These are phyloP conservation scores for Xylariaceae sp. DNA, from an alignment of 2,329 filamentous ascomycete species.

Conservation along the genomic window DNA sequence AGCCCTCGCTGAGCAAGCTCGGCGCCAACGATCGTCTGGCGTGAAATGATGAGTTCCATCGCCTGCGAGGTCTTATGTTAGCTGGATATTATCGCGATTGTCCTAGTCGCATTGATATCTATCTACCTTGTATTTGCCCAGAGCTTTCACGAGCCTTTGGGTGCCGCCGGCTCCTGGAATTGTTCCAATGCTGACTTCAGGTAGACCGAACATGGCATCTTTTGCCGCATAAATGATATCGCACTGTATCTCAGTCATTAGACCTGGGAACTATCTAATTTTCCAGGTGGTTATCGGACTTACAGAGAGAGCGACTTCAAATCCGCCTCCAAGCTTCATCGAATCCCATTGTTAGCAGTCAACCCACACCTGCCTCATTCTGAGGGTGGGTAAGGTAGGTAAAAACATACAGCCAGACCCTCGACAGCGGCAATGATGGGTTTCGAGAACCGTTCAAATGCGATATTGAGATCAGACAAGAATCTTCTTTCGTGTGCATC, in stretches of 20 bases:
- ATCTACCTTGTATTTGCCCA: constrained; percentile 35
- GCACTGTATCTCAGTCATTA: constrained; percentile 25
- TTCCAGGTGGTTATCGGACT: constrained; percentile 5
- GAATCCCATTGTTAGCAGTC: not conserved
- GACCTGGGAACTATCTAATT: not conserved
- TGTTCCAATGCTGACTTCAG: constrained; percentile 88
- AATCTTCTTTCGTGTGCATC: constrained; percentile 29
- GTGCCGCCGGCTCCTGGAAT: constrained; percentile 88
- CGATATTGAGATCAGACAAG: constrained; percentile 39
- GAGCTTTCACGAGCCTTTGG: constrained; percentile 45
- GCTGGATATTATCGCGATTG: not conserved
- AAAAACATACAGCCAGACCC: constrained; percentile 43
- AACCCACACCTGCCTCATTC: not conserved
- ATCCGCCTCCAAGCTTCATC: constrained; percentile 44
- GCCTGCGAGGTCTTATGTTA: constrained; percentile 29
- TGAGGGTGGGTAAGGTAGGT: not conserved
- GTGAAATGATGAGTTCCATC: constrained; percentile 43
- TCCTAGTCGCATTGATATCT: not conserved
- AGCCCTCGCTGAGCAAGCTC: constrained; percentile 39
- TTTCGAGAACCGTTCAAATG: constrained; percentile 37
- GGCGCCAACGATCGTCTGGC: constrained; percentile 33
- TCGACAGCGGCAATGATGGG: constrained; percentile 46
- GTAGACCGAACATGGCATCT: constrained; percentile 83
- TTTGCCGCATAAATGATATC: constrained; percentile 66
- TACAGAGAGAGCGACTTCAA: constrained; percentile 45